These are phyloP conservation scores for Aspergillus aculeatinus DNA, from an alignment of 2,329 filamentous ascomycete genomes.

Conservation along the genomic window DNA sequence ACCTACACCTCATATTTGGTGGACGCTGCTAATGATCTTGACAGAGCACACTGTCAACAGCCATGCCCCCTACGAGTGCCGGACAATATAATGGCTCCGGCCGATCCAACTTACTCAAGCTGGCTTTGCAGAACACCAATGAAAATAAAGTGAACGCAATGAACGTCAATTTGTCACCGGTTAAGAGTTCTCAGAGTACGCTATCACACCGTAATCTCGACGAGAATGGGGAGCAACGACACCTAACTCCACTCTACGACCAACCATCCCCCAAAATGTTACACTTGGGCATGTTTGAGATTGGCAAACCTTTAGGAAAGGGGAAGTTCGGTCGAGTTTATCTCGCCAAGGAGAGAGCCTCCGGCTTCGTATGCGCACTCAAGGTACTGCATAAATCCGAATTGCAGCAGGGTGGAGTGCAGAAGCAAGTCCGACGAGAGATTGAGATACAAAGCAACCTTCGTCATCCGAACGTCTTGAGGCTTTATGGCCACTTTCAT, in stretches of 20 bases:
- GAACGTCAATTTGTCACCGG: constrained; percentile 60
- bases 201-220: constrained; percentile 49
- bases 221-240: constrained; percentile 37
- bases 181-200: constrained; percentile 55
- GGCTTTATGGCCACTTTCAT: constrained; percentile 84
- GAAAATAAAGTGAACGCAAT: constrained; percentile 55
- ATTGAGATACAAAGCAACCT: constrained; percentile 89
- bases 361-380: constrained; percentile 79
- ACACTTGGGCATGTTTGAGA: constrained; percentile 93
- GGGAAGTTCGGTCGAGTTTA: constrained; percentile 87
- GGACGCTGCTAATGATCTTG: constrained; percentile 20
- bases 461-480: constrained; percentile 79
- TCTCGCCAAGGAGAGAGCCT: constrained; percentile 74
- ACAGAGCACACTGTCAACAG: constrained; percentile 49
- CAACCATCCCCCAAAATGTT: constrained; percentile 63
- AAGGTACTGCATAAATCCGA: constrained; percentile 86
- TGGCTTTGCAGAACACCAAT: constrained; percentile 77
- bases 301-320: constrained; percentile 80
- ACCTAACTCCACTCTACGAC: constrained; percentile 51
- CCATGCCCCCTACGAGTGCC: constrained; percentile 49
- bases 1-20: not conserved
- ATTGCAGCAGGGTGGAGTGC: constrained; percentile 74
- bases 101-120: constrained; percentile 81
- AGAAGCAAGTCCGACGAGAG: constrained; percentile 83
- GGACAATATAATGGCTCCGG: constrained; percentile 52